Conservation (phyloP, 148 eudicot genomes). For the Talinum fruticosum region DNA sequence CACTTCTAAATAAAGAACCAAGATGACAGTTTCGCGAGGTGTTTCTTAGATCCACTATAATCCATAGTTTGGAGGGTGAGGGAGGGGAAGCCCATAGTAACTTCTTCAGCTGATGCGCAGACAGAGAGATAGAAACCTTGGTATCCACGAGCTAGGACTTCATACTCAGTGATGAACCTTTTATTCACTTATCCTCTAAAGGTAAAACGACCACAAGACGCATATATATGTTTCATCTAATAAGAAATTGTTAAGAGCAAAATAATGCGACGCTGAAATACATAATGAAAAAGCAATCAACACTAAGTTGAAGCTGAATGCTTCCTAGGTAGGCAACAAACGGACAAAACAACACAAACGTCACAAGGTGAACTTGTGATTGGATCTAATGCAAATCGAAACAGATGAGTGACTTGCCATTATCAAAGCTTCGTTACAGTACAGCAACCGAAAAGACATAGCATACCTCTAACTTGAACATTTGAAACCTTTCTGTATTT, state of each 20-base stretch:
- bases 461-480: slow-evolving; percentile 79
- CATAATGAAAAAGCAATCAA: no score
- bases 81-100: neutral
- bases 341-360: neutral
- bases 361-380: neutral
- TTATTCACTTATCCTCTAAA: neutral
- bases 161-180: neutral
- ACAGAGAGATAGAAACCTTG: no score
- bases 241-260: no score
- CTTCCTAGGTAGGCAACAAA: no score
- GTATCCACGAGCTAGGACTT: neutral
- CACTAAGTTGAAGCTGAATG: no score
- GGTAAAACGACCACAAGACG: neutral
- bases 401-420: neutral
- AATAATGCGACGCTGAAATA: no score
- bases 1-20: neutral
- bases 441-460: neutral
- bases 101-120: neutral
- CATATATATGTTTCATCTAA: neutral
- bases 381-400: neutral
- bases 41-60: neutral
- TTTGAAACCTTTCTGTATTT: slow-evolving; percentile 53
- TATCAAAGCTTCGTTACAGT: neutral
- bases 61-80: neutral
- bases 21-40: neutral